Evolutionary conservation across 2,329 filamentous ascomycete genomes (phyloP).

Genomic region (Fusarium dlaminii): DNA sequence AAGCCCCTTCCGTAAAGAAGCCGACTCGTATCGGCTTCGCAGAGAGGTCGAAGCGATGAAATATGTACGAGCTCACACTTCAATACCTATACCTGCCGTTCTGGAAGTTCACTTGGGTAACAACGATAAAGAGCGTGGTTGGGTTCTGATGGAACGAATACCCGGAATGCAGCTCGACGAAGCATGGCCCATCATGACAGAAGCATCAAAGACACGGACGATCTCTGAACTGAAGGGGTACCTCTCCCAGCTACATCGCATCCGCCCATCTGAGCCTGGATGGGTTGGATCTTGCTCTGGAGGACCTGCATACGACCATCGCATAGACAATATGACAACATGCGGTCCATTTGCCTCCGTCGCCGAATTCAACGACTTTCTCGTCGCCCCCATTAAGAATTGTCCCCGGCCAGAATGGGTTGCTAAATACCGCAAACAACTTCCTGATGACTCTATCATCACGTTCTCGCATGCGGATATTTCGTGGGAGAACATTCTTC

Average conservation of each 20-base stretch:
- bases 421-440: conserved; percentile 3
- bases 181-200: not conserved
- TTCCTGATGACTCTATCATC: conserved; percentile 29
- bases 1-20: not conserved
- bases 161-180: not conserved
- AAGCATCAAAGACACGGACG: not conserved
- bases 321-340: not conserved
- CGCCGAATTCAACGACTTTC: not conserved
- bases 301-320: not conserved
- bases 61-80: not conserved
- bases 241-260: not conserved
- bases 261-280: not conserved
- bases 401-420: not conserved
- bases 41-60: not conserved
- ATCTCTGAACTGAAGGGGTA: not conserved
- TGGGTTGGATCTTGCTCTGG: not conserved
- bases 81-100: not conserved
- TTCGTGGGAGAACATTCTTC: conserved; percentile 34
- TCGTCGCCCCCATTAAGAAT: not conserved
- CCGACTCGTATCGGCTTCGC: not conserved
- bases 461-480: conserved; percentile 42
- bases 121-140: not conserved
- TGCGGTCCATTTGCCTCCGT: not conserved
- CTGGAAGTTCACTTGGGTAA: not conserved
- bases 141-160: not conserved